phyloP scores from a whole-genome alignment of 345 rosid genomes.

The Populus tremula region DNA sequence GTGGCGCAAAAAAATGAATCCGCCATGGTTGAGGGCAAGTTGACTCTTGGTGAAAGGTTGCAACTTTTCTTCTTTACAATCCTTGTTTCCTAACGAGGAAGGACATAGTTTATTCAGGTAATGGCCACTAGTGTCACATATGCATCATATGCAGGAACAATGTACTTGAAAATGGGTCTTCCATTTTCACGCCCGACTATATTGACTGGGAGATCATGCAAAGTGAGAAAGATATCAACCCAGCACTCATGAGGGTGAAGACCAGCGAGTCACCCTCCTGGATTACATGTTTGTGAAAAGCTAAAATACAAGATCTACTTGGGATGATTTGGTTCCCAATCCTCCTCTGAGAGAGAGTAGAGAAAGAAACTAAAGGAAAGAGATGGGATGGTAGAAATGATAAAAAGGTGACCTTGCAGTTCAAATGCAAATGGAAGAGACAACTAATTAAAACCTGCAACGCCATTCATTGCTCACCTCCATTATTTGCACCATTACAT shows the following conservation, averaged over 20 bases:
- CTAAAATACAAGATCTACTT: constrained; percentile 38
- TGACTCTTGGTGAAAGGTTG: neutral
- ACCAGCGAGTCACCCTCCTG: constrained; percentile 29
- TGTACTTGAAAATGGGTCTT: constrained; percentile 24
- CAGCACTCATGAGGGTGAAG: constrained; percentile 37
- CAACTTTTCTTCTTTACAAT: neutral
- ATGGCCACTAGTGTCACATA: constrained; percentile 33
- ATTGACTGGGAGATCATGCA: constrained; percentile 27
- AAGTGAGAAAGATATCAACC: constrained; percentile 18
- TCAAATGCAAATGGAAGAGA: neutral
- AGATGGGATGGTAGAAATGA: neutral
- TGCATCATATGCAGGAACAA: neutral
- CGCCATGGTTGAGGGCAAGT: neutral
- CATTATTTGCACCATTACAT: constrained; percentile 20
- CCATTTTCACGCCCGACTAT: constrained; percentile 43
- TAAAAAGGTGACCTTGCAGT: constrained; percentile 6
- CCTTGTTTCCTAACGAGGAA: neutral
- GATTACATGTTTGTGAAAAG: constrained; percentile 50
- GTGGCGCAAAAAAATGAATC: neutral
- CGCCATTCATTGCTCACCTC: neutral
- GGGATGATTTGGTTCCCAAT: constrained; percentile 45
- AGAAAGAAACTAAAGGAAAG: neutral
- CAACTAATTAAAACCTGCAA: neutral
- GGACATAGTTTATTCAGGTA: constrained; percentile 14
- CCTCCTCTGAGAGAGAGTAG: neutral